These are phyloP conservation scores for Solanum piurae DNA, from an alignment of 257 asterid species.

Conservation along the genomic window DNA sequence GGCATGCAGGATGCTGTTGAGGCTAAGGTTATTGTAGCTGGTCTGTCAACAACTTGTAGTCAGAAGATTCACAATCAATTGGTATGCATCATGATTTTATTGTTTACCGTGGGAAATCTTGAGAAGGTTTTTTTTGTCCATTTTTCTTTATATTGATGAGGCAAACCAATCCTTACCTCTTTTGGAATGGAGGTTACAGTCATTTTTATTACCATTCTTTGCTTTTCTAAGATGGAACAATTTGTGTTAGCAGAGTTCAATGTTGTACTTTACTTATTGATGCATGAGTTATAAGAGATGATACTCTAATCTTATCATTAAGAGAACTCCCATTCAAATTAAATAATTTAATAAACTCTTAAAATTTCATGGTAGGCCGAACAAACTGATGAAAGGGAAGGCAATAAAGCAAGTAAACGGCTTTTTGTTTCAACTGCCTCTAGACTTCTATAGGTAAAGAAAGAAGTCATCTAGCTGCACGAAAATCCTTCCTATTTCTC, in stretches of 20 bases:
- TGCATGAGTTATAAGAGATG: neutral
- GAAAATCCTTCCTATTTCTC: neutral
- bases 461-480: neutral
- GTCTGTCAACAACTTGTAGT: constrained; percentile 90
- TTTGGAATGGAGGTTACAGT: neutral
- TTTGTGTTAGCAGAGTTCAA: neutral
- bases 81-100: constrained; percentile 30
- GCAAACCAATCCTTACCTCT: neutral
- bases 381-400: neutral
- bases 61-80: constrained; percentile 99
- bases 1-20: constrained; percentile 63
- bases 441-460: neutral
- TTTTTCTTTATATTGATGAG: neutral
- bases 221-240: neutral
- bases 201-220: neutral
- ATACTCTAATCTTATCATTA: neutral
- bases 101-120: neutral
- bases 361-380: neutral
- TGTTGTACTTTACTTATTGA: neutral
- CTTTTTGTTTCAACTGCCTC: neutral
- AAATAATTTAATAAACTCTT: neutral
- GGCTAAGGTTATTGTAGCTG: constrained; percentile 73
- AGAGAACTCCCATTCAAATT: neutral
- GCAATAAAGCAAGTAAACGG: neutral
- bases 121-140: neutral